These are phyloP conservation scores for Pseudonectria foliicola DNA, from an alignment of 2,329 filamentous ascomycete species.

Conservation along the genomic window DNA sequence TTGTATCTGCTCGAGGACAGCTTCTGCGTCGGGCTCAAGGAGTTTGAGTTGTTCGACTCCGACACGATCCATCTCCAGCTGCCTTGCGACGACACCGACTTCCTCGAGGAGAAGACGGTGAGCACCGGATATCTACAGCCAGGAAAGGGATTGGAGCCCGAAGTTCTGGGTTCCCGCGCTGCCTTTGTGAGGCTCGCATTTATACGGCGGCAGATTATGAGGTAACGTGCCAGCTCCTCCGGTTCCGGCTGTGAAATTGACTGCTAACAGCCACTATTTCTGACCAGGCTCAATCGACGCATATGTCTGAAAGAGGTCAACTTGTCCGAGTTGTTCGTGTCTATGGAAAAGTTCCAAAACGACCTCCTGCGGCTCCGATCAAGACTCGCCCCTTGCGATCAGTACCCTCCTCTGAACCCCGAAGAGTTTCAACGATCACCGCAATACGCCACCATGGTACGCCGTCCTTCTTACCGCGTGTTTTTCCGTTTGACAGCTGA, in stretches of 20 bases:
- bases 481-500: too few relatives aligned
- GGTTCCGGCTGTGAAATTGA: neutral
- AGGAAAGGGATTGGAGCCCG: constrained; percentile 19
- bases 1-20: constrained; percentile 20
- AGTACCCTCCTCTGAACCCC: constrained; percentile 12
- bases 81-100: constrained; percentile 18
- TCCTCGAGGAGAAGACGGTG: constrained; percentile 12
- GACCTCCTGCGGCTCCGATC: constrained; percentile 17
- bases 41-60: constrained; percentile 20
- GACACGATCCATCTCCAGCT: constrained; percentile 20
- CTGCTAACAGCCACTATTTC: neutral
- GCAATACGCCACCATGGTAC: constrained; percentile 16
- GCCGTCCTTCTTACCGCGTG: neutral
- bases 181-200: constrained; percentile 18
- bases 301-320: constrained; percentile 19
- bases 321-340: constrained; percentile 15
- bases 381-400: constrained; percentile 13
- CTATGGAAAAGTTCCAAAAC: constrained; percentile 20
- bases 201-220: constrained; percentile 16
- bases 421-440: constrained; percentile 13
- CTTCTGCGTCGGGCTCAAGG: constrained; percentile 20
- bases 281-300: constrained; percentile 13
- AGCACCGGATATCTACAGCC: constrained; percentile 19
- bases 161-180: constrained; percentile 14
- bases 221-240: constrained; percentile 1